Conservation (phyloP, 805 yeast species). For the Cyberlindnera americana region DNA sequence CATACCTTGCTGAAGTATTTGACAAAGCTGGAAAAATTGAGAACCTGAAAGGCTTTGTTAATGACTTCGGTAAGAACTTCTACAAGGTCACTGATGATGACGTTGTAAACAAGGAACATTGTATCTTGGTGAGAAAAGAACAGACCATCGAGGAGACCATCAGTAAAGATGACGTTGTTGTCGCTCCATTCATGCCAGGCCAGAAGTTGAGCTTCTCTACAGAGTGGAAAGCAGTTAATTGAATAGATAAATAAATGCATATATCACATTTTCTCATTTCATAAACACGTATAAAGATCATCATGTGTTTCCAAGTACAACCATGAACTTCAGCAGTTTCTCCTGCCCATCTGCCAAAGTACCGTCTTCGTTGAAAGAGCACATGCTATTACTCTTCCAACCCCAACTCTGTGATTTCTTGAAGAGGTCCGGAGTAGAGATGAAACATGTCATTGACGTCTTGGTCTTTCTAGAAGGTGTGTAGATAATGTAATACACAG, state of each 20-base stretch:
- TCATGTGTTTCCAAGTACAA: conserved; percentile 43
- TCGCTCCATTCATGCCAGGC: conserved; percentile 88
- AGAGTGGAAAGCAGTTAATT: conserved; percentile 56
- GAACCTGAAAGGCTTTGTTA: conserved; percentile 68
- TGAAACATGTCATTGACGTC: conserved; percentile 46
- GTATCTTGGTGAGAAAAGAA: conserved; percentile 51
- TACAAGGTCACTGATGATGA: conserved; percentile 53
- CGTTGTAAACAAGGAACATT: conserved; percentile 44
- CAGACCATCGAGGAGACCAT: conserved; percentile 58
- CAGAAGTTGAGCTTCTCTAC: conserved; percentile 65
- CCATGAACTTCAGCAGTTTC: conserved; percentile 44
- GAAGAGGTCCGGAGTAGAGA: conserved; percentile 53
- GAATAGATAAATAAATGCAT: conserved; percentile 4
- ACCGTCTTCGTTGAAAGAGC: conserved; percentile 48
- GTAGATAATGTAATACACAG: conserved; percentile 50
- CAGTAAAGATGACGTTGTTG: conserved; percentile 42
- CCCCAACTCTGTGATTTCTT: conserved; percentile 59
- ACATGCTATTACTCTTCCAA: conserved; percentile 55
- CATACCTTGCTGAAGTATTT: conserved; percentile 85
- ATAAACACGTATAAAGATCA: too few relatives aligned
- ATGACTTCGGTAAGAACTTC: conserved; percentile 67
- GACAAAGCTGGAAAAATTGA: conserved; percentile 62
- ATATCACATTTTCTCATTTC: neutral
- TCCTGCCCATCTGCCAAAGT: conserved; percentile 42
- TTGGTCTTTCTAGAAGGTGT: conserved; percentile 48